Evolutionary conservation across 164 flowering plant genomes (phyloP), one percentile per base, ranked within the genome.

Genomic region (Vitis riparia): DNA sequence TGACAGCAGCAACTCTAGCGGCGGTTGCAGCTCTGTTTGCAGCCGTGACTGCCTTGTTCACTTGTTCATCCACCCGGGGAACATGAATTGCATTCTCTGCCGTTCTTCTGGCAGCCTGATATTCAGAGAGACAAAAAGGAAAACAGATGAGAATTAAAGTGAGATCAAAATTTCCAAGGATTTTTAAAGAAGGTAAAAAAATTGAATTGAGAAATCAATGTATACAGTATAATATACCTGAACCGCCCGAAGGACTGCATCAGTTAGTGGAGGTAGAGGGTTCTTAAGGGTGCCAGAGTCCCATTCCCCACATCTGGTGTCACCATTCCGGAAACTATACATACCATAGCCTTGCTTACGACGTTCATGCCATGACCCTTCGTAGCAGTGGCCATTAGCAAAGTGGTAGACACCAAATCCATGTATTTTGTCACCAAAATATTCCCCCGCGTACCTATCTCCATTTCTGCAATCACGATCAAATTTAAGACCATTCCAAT

Each of bases 331-430:
- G 74, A 96, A 96, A 23, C 91, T 87, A 65, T 96, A 96, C 89
- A 86, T 86, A 27, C 99, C 98, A 53, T 79, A 85, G 5, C 99
- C 99, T 78, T 93, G 98, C 76, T 87, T 91, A 16, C 89, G 89
- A 14, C 99, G 97, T 80, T 96, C 99, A 77, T 93, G 97, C 99
- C 99, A 96, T 9, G 99, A 87, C 2, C 99, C 99, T 61, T 96
- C 98, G 11, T 96, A 96, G 17, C 88, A 84, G 68, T 96, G 99
- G 51, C 98, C 90, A 68, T 96, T 89, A 3, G 97, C 93, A 73
- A 96, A 96, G 73, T 87, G 97, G 76, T 96, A 96, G 3, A 89
- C 95, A 11, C 99, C 99, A 72, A 91, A 96, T 0, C 99, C 99
- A 75, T 96, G 99, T 59, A 93, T 81, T 77, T 91, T 96, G 77